Evolutionary conservation across 2,329 filamentous ascomycete species (phyloP), one percentile per base, ranked within the genome.

Genomic region (Arthrobotrys pseudoclavata): DNA sequence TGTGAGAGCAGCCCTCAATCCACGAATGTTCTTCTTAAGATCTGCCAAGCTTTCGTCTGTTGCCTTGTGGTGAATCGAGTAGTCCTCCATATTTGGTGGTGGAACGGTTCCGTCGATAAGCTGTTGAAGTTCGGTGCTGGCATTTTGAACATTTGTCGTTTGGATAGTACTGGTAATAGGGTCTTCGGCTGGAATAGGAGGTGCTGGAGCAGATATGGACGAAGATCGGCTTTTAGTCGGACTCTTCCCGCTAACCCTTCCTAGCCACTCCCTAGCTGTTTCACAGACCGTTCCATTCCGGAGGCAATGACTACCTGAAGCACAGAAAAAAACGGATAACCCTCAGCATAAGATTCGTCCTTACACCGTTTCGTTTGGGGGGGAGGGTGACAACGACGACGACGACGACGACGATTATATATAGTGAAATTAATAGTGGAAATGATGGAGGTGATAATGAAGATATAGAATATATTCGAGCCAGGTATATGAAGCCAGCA

Each of bases 1-100:
- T 15, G 60, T 67, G 15, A 77, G 52, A 37, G 67, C 61, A n/a
- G 67, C 74, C 34, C 61, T 67, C 37, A 77, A 55, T 20, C 67
- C 74, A 29, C 74, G 74, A 42, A 77, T 71, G 22, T 71, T 77
- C 62, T 77, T 77, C 53, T 77, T 77, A 20, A 77, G 50, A 20
- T 71, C 74, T 22, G 50, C 67, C 45, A 77, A 31, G 26, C 74
- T 68, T 48, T 77, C 74, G 45, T 77, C 67, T 13, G 74, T 71
- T 22, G 72, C 67, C 53, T 66, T 61, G 34, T 77, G 67, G 13
- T 70, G 61, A 22, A 50, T 40, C 20, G 74, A 67, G 61, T 77
- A 76, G 29, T 69, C 72, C 40, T 76, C 64, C 22, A 52, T 40
- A 9, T 29, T 20, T 22, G 62, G 42, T 3, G 34, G 22, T 10